Evolutionary conservation across 805 yeast species (phyloP).

Genomic region (Torulaspora indica): DNA sequence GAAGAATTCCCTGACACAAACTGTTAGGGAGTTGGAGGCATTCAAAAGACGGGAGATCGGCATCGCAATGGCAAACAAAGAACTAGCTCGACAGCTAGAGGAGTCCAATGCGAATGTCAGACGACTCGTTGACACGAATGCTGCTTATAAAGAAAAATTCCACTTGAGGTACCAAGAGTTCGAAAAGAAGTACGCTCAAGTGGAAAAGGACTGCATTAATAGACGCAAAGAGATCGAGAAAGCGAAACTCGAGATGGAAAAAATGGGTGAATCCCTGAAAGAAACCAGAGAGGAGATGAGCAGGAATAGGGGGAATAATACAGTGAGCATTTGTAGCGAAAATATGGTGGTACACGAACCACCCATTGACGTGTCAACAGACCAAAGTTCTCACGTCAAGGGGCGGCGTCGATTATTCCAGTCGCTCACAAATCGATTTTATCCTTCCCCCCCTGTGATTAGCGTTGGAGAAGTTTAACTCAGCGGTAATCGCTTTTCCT

Average conservation of each 20-base stretch:
- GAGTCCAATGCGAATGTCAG: background rate
- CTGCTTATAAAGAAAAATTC: conserved; percentile 1
- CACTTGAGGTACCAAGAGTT: background rate
- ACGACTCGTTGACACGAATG: conserved; percentile 2
- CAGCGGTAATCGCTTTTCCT: background rate
- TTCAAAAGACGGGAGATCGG: background rate
- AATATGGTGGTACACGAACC: background rate
- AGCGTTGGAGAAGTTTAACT: background rate
- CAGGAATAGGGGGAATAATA: conserved; percentile 1
- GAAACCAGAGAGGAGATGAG: conserved; percentile 3
- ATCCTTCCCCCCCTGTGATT: background rate
- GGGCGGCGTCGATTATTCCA: background rate
- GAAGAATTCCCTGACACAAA: background rate
- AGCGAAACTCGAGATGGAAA: conserved; percentile 4
- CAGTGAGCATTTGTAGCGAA: conserved; percentile 1
- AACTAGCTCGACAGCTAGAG: conserved; percentile 1
- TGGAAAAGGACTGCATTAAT: conserved; percentile 1
- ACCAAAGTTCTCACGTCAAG: background rate
- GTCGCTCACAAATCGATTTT: background rate
- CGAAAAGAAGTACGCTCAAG: conserved; percentile 2
- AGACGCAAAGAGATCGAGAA: conserved; percentile 3
- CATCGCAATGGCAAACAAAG: conserved; percentile 1
- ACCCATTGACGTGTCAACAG: background rate
- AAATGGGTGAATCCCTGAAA: conserved; percentile 2
- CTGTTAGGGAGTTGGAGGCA: background rate